A percentile compares a stretch with the other conserved stretches of the same genome.
phyloP scores from a whole-genome alignment of 2,329 filamentous ascomycete species.

The Mycogone perniciosa region DNA sequence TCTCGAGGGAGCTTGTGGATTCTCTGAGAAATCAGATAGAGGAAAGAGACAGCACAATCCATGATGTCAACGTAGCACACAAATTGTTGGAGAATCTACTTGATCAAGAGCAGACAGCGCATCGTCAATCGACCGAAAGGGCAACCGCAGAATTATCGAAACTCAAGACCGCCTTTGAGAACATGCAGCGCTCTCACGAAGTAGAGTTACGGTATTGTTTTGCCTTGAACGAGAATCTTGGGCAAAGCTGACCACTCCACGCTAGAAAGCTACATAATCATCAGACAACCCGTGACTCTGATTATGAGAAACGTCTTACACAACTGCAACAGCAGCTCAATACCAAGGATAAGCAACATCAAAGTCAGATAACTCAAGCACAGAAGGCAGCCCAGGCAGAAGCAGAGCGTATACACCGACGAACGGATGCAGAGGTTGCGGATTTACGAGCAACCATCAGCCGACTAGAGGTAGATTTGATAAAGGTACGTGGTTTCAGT shows the following conservation, averaged over 20 bases:
- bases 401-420: constrained; percentile 40
- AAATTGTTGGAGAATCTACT: constrained; percentile 47
- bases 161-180: constrained; percentile 26
- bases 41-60: constrained; percentile 55
- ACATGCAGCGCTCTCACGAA: constrained; percentile 22
- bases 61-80: constrained; percentile 40
- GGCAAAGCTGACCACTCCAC: constrained; percentile 12
- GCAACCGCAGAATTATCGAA: constrained; percentile 22
- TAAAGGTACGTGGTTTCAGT: constrained; percentile 41
- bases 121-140: constrained; percentile 58
- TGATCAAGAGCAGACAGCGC: constrained; percentile 68
- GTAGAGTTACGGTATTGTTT: constrained; percentile 46
- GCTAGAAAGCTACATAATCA: constrained; percentile 28
- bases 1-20: constrained; percentile 91
- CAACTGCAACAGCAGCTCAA: constrained; percentile 14
- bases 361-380: constrained; percentile 36
- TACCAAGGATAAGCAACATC: constrained; percentile 22
- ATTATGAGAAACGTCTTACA: constrained; percentile 19
- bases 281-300: constrained; percentile 19
- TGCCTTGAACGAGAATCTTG: constrained; percentile 1
- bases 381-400: constrained; percentile 45
- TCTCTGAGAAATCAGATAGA: constrained; percentile 70
- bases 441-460: constrained; percentile 56
- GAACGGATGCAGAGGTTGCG: constrained; percentile 55
- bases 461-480: constrained; percentile 54